phyloP scores from a whole-genome alignment of 129 eudicot genomes.

The Chrysanthemum seticuspe region DNA sequence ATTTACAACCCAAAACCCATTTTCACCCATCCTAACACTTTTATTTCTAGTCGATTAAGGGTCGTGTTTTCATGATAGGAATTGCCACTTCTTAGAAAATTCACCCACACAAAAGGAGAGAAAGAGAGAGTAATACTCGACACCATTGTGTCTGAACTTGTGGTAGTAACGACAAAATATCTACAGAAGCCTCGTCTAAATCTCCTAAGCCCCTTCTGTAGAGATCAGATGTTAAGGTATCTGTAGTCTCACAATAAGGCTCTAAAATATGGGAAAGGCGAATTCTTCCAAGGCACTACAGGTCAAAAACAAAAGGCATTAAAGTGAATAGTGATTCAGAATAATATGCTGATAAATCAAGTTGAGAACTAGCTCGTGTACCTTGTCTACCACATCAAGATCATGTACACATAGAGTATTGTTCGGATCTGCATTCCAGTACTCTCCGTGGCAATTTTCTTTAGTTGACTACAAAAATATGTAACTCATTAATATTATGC shows the following conservation, averaged over 20 bases:
- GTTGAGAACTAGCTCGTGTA: neutral
- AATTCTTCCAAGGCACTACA: conserved; percentile 26
- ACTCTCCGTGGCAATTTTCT: conserved; percentile 28
- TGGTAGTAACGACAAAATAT: conserved; percentile 3
- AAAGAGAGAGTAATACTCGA: conserved; percentile 25
- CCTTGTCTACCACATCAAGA: conserved; percentile 21
- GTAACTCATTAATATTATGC: neutral
- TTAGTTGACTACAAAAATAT: conserved; percentile 19
- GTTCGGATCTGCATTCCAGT: conserved; percentile 29
- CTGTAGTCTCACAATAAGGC: conserved; percentile 20
- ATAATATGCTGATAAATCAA: neutral
- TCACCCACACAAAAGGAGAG: neutral
- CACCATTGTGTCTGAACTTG: conserved; percentile 18
- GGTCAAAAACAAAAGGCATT: conserved; percentile 2
- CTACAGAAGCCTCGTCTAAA: conserved; percentile 1
- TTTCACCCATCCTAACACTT: no score
- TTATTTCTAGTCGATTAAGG: no score
- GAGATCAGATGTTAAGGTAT: neutral
- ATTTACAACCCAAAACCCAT: no score
- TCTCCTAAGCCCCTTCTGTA: conserved; percentile 8
- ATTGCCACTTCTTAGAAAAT: neutral
- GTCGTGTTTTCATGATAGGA: no score
- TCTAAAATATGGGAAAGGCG: conserved; percentile 1
- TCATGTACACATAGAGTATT: conserved; percentile 13
- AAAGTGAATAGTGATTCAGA: neutral